A percentile compares a stretch with the other conserved stretches of the same genome.
Conservation (phyloP, 1,139 yeast genomes). For the Zygotorulaspora mrakii region DNA sequence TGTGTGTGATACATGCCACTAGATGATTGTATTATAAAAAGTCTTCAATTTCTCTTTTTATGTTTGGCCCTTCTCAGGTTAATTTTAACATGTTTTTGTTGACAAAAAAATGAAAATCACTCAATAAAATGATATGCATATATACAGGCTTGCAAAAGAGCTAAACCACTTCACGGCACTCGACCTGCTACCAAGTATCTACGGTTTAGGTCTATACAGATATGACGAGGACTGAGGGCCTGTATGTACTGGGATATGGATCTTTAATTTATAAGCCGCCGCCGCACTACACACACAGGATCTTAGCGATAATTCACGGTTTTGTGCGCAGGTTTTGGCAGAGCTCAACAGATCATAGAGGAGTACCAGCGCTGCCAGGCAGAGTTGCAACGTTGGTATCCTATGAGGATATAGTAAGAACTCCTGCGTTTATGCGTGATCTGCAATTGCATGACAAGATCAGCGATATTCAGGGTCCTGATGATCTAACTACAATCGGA, state of each 20-base stretch:
- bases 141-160: too few relatives aligned
- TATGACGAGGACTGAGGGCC: slow-evolving; percentile 37
- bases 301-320: slow-evolving; percentile 74
- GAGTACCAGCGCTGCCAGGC: slow-evolving; percentile 81
- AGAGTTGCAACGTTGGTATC: slow-evolving; percentile 79
- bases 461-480: slow-evolving; percentile 34
- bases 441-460: slow-evolving; percentile 23
- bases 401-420: slow-evolving; percentile 46
- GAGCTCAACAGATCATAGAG: slow-evolving; percentile 83
- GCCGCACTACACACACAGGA: slow-evolving; percentile 57
- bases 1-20: not conserved
- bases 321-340: slow-evolving; percentile 88
- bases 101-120: too few relatives aligned
- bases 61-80: too few relatives aligned
- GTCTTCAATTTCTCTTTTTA: too few relatives aligned
- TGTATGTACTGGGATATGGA: slow-evolving; percentile 92
- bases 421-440: slow-evolving; percentile 47
- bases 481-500: slow-evolving; percentile 65
- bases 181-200: too few relatives aligned
- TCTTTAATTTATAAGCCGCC: slow-evolving; percentile 91
- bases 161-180: too few relatives aligned
- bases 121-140: too few relatives aligned
- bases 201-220: too few relatives aligned
- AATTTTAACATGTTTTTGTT: too few relatives aligned
- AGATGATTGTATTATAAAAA: too few relatives aligned